Conservation (phyloP, 1,284 basidiomycete species). For the Boletellus deceptivus region DNA sequence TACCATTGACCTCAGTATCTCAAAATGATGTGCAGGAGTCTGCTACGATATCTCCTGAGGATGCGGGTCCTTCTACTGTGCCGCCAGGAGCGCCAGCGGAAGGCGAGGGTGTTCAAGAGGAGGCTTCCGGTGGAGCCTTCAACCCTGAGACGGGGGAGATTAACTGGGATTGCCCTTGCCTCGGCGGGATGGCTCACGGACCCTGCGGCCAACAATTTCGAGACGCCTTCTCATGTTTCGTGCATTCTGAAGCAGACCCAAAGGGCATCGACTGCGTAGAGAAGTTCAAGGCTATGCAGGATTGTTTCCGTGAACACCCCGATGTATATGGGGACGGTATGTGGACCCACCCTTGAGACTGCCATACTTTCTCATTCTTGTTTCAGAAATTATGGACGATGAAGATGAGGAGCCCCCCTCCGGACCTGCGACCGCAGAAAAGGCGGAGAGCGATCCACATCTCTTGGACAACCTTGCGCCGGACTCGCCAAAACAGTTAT, state of each 20-base stretch:
- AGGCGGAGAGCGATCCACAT: conserved; percentile 4
- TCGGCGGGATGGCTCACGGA: conserved; percentile 98
- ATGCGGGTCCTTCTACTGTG: not conserved
- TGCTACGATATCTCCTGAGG: not conserved
- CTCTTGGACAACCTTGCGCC: conserved; percentile 6
- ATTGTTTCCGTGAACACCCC: conserved; percentile 95
- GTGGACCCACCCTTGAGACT: conserved; percentile 24
- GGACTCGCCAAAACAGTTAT: conserved; percentile 9
- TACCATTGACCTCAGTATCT: conserved; percentile 3
- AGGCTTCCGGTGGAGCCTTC: conserved; percentile 55
- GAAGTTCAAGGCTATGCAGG: conserved; percentile 97
- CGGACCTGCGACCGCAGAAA: conserved; percentile 6
- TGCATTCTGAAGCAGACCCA: conserved; percentile 91
- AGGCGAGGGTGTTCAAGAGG: conserved; percentile 31
- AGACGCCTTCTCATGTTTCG: conserved; percentile 96
- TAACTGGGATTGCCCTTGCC: conserved; percentile 97
- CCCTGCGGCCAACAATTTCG: conserved; percentile 95
- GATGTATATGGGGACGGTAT: conserved; percentile 92
- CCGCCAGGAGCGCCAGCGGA: conserved; percentile 16
- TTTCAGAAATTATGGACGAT: conserved; percentile 59
- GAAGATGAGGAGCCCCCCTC: conserved; percentile 44
- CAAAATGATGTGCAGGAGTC: conserved; percentile 6
- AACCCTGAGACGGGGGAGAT: conserved; percentile 97
- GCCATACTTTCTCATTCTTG: conserved; percentile 4
- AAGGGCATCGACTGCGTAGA: conserved; percentile 99